A percentile compares a stretch with the other conserved stretches of the same genome.
phyloP scores from a whole-genome alignment of 495 filamentous ascomycete genomes.

The Lasiosphaeris hirsuta region DNA sequence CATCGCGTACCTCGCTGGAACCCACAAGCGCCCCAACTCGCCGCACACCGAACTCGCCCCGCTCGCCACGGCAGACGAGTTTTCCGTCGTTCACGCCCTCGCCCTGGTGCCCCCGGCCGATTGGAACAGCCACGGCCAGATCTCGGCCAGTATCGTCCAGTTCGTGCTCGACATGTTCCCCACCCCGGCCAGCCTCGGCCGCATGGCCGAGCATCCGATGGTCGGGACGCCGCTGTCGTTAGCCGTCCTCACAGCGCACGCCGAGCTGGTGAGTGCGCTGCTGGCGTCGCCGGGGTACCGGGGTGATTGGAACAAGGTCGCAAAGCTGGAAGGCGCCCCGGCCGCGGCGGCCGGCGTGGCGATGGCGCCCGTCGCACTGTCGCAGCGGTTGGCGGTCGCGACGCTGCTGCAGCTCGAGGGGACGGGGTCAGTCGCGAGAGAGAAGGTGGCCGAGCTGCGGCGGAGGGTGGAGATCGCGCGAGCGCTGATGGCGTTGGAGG shows the following conservation, averaged over 20 bases:
- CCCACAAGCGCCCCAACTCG: not conserved
- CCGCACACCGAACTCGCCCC: not conserved
- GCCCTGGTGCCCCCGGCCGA: not conserved
- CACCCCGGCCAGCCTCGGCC: not conserved
- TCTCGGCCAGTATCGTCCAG: slow-evolving; percentile 6
- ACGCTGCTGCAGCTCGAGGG: too few species aligned
- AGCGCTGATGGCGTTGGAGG: too few species aligned
- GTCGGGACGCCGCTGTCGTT: not conserved
- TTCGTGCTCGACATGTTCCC: slow-evolving; percentile 4
- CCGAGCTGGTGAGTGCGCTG: not conserved
- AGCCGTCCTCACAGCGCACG: not conserved
- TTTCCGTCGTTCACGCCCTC: not conserved
- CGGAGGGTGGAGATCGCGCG: too few species aligned
- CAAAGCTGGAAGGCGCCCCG: too few species aligned
- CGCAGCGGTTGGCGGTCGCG: too few species aligned
- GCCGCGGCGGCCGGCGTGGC: too few species aligned
- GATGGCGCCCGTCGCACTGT: too few species aligned
- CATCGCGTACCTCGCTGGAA: not conserved
- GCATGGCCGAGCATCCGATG: not conserved
- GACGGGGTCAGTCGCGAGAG: too few species aligned
- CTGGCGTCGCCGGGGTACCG: not conserved
- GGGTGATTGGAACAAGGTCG: not conserved
- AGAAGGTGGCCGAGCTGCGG: too few species aligned
- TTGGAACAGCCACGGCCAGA: slow-evolving; percentile 4
- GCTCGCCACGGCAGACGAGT: not conserved